phyloP scores from a whole-genome alignment of 2,329 filamentous ascomycete genomes.

The Aspergillus alliaceus region DNA sequence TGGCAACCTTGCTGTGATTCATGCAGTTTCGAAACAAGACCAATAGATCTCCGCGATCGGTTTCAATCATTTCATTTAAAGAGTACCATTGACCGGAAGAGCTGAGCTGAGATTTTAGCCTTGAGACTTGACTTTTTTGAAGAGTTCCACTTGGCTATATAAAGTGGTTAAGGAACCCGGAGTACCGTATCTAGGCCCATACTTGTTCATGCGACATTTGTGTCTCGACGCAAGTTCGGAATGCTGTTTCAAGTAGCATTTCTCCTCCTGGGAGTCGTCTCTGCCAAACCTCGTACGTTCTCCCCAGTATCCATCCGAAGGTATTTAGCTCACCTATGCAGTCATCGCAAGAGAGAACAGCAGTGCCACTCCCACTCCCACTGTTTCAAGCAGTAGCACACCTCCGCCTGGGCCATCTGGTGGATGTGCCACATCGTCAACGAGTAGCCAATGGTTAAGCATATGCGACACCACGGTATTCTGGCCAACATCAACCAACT shows the following conservation, averaged over 20 bases:
- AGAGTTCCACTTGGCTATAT: neutral
- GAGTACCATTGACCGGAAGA: neutral
- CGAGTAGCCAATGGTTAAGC: conserved; percentile 33
- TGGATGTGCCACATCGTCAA: neutral
- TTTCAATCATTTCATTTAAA: neutral
- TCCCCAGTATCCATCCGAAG: too few species aligned
- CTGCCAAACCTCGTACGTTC: neutral
- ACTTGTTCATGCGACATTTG: too few species aligned
- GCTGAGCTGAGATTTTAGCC: neutral
- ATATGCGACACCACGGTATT: conserved; percentile 20
- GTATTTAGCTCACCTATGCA: too few species aligned
- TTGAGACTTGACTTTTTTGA: neutral
- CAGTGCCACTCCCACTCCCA: neutral
- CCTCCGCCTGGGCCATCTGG: neutral
- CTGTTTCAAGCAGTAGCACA: neutral
- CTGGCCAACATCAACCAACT: conserved; percentile 26
- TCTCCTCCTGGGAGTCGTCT: neutral
- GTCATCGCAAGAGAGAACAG: neutral
- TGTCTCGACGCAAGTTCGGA: neutral
- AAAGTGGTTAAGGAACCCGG: neutral
- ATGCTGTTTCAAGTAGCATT: neutral
- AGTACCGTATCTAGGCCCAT: too few species aligned
- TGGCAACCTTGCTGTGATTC: neutral
- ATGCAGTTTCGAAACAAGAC: neutral
- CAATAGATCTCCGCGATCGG: neutral